phyloP scores from a whole-genome alignment of 129 eudicot genomes.

The Erigeron canadensis region DNA sequence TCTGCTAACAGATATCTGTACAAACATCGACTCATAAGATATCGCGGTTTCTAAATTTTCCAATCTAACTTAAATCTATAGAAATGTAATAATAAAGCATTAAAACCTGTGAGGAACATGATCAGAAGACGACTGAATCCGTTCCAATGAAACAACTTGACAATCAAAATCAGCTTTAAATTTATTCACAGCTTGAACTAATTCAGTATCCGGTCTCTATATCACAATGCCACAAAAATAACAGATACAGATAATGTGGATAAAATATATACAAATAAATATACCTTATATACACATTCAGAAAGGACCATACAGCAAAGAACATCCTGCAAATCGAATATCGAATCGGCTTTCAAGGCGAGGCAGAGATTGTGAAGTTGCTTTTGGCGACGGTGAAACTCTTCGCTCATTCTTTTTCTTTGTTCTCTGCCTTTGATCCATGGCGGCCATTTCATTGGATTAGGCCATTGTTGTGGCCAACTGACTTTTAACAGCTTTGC shows the following conservation, averaged over 20 bases:
- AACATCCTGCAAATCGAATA: slow-evolving; percentile 90
- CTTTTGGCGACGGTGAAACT: slow-evolving; percentile 64
- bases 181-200: slow-evolving; percentile 85
- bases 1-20: slow-evolving; percentile 90
- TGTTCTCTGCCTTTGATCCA: slow-evolving; percentile 82
- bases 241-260: too few species aligned
- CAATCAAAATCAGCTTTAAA: slow-evolving; percentile 96
- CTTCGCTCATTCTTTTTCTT: slow-evolving; percentile 66
- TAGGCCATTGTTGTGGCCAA: slow-evolving; percentile 70
- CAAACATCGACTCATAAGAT: slow-evolving; percentile 17
- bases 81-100: too few species aligned
- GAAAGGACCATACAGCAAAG: slow-evolving; percentile 93
- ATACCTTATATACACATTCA: slow-evolving; percentile 95
- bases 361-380: slow-evolving; percentile 66
- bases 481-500: slow-evolving; percentile 57
- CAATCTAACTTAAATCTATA: slow-evolving; percentile 6
- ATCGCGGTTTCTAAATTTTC: not conserved
- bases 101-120: slow-evolving; percentile 93
- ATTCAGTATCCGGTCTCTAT: slow-evolving; percentile 88
- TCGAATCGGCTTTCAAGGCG: slow-evolving; percentile 80
- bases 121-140: slow-evolving; percentile 92
- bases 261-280: not conserved
- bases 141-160: slow-evolving; percentile 83
- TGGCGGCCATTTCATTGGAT: slow-evolving; percentile 82
- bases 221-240: not conserved